Evolutionary conservation across 2,329 filamentous ascomycete species (phyloP).

Genomic region (Epichloe scottii): DNA sequence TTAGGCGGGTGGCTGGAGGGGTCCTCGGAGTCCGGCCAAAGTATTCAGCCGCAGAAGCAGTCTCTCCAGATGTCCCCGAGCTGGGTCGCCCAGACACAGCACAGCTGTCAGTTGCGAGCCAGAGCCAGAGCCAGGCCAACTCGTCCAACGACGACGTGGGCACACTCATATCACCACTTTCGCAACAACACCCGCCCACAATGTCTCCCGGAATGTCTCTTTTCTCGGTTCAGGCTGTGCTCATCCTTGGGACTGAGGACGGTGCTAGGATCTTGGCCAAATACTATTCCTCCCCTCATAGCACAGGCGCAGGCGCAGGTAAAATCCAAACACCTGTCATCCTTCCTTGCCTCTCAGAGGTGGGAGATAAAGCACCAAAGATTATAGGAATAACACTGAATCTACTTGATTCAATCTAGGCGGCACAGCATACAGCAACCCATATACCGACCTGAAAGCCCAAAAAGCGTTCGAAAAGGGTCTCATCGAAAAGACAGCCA

Average conservation of each 20-base stretch:
- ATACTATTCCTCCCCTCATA: conserved; percentile 63
- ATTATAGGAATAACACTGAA: not conserved
- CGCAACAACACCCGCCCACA: conserved; percentile 9
- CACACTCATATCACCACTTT: conserved; percentile 1
- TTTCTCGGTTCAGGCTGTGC: conserved; percentile 64
- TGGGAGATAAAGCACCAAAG: not conserved
- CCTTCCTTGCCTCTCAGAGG: no score
- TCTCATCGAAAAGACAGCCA: conserved; percentile 86
- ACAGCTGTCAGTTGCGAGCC: not conserved
- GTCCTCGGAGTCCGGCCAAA: not conserved
- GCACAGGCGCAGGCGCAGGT: conserved; percentile 27
- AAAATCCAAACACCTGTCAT: conserved; percentile 5
- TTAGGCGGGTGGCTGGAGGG: not conserved
- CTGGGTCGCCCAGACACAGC: no score
- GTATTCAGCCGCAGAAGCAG: not conserved
- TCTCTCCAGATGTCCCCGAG: not conserved
- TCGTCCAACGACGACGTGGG: not conserved
- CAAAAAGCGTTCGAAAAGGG: conserved; percentile 97
- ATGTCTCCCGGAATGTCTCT: conserved; percentile 69
- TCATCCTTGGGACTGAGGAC: conserved; percentile 75
- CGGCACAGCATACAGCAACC: conserved; percentile 45
- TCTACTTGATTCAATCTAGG: conserved; percentile 6
- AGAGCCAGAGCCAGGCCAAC: not conserved
- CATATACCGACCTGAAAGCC: conserved; percentile 80
- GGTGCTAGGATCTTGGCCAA: conserved; percentile 86